phyloP scores from a whole-genome alignment of 1,139 yeast species.

The Pichia sp. region DNA sequence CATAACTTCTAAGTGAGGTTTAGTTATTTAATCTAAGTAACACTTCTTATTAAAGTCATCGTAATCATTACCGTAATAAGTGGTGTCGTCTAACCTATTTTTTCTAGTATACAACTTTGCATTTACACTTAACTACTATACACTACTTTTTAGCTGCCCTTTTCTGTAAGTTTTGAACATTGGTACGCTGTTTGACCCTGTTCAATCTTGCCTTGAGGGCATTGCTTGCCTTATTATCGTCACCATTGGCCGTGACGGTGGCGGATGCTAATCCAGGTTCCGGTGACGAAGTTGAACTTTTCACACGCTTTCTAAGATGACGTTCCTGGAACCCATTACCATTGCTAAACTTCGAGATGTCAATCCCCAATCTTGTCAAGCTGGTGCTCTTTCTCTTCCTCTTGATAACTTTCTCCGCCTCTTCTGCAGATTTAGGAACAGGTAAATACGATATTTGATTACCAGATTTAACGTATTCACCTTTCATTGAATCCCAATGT shows the following conservation, averaged over 20 bases:
- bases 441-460: background rate
- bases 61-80: background rate
- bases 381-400: background rate
- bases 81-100: background rate
- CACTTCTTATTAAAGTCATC: constrained; percentile 2
- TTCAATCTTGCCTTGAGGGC: constrained; percentile 9
- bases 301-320: constrained; percentile 4
- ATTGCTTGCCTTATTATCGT: background rate
- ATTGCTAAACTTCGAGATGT: constrained; percentile 3
- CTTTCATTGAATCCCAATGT: constrained; percentile 2
- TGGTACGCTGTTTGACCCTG: constrained; percentile 10
- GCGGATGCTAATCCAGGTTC: background rate
- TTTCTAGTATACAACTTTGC: background rate
- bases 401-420: background rate
- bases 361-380: constrained; percentile 8
- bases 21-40: constrained; percentile 1
- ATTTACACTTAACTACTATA: too few relatives aligned
- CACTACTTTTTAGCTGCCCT: constrained; percentile 1
- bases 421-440: background rate
- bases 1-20: constrained; percentile 7
- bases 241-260: background rate
- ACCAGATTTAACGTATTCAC: background rate
- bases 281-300: constrained; percentile 2
- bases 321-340: constrained; percentile 1
- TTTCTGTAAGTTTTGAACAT: constrained; percentile 7